Percentiles rank a stretch among this genome's conserved stretches.
Evolutionary conservation across 306 rosid species (phyloP).

Genomic region (Quercus parvula): DNA sequence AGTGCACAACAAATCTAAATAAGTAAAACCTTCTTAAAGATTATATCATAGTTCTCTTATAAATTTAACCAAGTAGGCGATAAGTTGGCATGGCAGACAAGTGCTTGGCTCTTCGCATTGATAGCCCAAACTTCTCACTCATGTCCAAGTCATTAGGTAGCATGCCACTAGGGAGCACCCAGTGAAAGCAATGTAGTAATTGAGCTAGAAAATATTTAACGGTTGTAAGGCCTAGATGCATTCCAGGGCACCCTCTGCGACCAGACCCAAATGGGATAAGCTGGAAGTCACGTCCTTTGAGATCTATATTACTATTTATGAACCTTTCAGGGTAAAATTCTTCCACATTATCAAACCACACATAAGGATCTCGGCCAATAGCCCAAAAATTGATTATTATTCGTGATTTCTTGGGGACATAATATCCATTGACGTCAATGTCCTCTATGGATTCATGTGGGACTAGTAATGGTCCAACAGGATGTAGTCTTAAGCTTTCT

Average conservation of each 20-base stretch:
- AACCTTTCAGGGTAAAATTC: conserved; percentile 47
- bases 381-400: conserved; percentile 36
- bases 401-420: conserved; percentile 5
- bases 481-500: conserved; percentile 38
- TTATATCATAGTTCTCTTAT: no score
- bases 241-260: conserved; percentile 40
- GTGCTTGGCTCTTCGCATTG: conserved; percentile 26
- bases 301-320: not conserved
- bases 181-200: conserved; percentile 38
- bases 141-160: conserved; percentile 28
- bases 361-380: conserved; percentile 33
- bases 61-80: not conserved
- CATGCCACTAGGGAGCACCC: conserved; percentile 26
- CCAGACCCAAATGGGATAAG: conserved; percentile 53
- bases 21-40: no score
- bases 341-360: conserved; percentile 37
- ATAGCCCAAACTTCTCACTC: conserved; percentile 36
- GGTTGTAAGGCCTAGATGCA: conserved; percentile 34
- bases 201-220: conserved; percentile 32
- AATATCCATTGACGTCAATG: conserved; percentile 20
- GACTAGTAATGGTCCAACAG: conserved; percentile 24
- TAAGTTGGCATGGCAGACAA: conserved; percentile 32
- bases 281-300: conserved; percentile 27
- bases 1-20: no score
- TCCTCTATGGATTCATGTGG: conserved; percentile 35